Base-by-base conservation (phyloP, 352 stramenopile species). In the Phytophthora nicotianae region DNA sequence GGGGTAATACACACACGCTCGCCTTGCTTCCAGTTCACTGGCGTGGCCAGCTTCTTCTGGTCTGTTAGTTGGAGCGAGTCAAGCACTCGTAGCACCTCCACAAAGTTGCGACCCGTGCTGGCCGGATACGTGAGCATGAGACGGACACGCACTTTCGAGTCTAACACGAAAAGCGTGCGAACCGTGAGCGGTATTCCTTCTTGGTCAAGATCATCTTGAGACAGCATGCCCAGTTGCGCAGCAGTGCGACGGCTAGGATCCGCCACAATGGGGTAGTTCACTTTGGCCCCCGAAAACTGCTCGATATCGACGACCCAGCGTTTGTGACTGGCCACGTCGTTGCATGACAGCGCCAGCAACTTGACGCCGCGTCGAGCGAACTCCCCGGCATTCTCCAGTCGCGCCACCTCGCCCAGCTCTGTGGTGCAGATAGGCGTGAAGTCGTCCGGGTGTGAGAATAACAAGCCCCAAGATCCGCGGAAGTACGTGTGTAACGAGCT, bases 351-450 rank as follows among this genome's bases (percentile, higher is more conserved):
- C 10, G 82, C 85, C 24, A 96, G 65, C 13, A 97, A 69, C 74
- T 97, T 97, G 51, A 91, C 79, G 42, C 84, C 64, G 33, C 89
- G 84, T 56, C 74, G 71, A 20, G 74, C 59, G 50, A 98, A 96
- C 53, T 97, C 89, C 27, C 70, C 72, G 24, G 69, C 62, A 43
- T 93, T 88, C 52, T 90, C 77, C 21, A 97, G 75, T n/a, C 88
- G 83, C 33, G 89, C 85, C 17, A 95, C 76, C 38, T 91, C 83
- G 42, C 91, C 91, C 52, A 98, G 80, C 64, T 98, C 92, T 2
- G 91, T 98, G 13, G 91, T 98, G 72, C 91, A 98, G 50, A 98
- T 93, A 14, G 93, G 93, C 32, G 91, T 97, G 70, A 97, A 97
- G 70, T 98, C 91, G 50, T 89, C 86, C 17, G 91, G 92, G 58